Base-by-base conservation (phyloP, 345 rosid species). In the Rhizophora apiculata region DNA sequence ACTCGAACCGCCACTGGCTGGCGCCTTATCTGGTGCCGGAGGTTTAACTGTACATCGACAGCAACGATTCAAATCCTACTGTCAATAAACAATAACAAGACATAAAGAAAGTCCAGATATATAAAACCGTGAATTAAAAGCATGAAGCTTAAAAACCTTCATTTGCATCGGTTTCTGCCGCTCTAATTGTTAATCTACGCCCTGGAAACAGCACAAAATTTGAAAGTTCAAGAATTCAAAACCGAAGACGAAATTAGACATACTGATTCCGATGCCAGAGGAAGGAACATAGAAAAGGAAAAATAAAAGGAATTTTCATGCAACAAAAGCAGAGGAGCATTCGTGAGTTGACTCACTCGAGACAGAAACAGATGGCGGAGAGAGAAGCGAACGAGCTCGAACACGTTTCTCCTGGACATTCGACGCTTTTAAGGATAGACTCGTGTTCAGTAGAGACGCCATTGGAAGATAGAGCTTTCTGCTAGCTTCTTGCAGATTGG, bases 121-220 rank as follows among this genome's bases (percentile, higher is more conserved):
- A 11, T 13, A 43, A 13, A 43, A 43, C 49, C 5, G 18, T 43
- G 49, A 43, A 43, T 13, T 43, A 43, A 43, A 43, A 3, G 16
- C 49, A 43, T 43, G 15, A 3, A 43, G 19, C 49, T 13, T 43
- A 60, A 49, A 71, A 55, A 95, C 99, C 93, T 86, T 90, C 88
- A 65, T 95, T 80, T 0, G 92, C 77, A 68, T 90, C 93, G 8
- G 96, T 85, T 73, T 92, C 96, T 62, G 90, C 83, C 22, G 96
- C 97, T 84, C 89, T 86, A 63, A 90, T 81, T 5, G 86, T 80
- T 67, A 88, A 68, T 67, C 90, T 87, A 72, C 91, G 70, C 54
- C 89, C 99, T 95, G 80, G 9, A 74, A 78, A 72, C 29, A 54
- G 1, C 27, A 63, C 31, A 70, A 52, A 70, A 54, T 29, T 61